Evolutionary conservation across 176 grass and related monocot species (phyloP).

Genomic region (Juncus effusus): DNA sequence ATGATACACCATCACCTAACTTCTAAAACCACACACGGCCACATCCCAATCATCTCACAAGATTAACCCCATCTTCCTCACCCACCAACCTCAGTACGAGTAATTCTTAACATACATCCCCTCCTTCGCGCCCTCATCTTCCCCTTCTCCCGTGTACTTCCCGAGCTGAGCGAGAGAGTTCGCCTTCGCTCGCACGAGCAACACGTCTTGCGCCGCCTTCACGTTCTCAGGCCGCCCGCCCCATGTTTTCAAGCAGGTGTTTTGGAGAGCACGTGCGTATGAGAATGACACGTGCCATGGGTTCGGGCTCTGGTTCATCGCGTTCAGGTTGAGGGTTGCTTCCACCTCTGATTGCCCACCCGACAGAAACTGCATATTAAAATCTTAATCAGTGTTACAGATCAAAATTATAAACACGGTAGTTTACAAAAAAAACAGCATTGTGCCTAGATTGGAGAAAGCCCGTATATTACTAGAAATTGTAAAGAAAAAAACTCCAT

Average conservation of each 20-base stretch:
- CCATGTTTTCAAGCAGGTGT: constrained; percentile 99
- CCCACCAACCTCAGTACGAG: constrained; percentile 46
- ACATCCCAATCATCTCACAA: too few relatives aligned
- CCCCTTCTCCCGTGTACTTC: constrained; percentile 85
- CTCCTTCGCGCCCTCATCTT: constrained; percentile 61
- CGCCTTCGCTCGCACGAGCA: constrained; percentile 74
- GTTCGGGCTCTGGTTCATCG: constrained; percentile 88
- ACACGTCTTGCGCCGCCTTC: constrained; percentile 64
- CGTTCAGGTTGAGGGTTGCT: constrained; percentile 93
- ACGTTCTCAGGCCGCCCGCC: constrained; percentile 77
- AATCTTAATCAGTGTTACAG: too few relatives aligned
- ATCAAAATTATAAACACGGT: neutral
- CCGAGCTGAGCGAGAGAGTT: constrained; percentile 94
- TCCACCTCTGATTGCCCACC: constrained; percentile 94
- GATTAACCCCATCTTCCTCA: too few relatives aligned
- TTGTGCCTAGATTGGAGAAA: too few relatives aligned
- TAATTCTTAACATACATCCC: constrained; percentile 99
- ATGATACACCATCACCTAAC: too few relatives aligned
- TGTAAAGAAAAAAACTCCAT: too few relatives aligned
- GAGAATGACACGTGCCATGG: constrained; percentile 98
- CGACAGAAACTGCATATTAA: constrained; percentile 62
- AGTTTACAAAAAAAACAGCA: too few relatives aligned
- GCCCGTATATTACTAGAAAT: too few relatives aligned
- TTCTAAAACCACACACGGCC: too few relatives aligned
- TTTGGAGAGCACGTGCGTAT: constrained; percentile 88